Evolutionary conservation across 257 asterid genomes (phyloP).

Genomic region (Petunia axillaris): DNA sequence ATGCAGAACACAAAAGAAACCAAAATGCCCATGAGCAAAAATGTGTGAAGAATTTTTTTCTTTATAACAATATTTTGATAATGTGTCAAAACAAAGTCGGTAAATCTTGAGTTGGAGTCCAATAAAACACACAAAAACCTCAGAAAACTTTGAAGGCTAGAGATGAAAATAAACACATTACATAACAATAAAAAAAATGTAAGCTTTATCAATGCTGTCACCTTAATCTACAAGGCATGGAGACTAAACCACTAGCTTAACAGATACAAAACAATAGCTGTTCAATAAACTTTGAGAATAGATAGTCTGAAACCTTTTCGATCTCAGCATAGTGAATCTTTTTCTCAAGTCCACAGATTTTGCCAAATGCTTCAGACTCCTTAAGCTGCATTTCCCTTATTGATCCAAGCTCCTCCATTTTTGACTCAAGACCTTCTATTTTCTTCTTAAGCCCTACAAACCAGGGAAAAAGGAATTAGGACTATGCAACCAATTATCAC

Average conservation of each 20-base stretch:
- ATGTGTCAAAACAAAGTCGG: not conserved
- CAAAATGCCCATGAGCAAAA: not conserved
- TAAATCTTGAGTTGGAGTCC: not conserved
- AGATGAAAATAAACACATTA: not conserved
- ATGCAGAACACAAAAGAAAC: conserved; percentile 18
- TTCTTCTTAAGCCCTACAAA: conserved; percentile 81
- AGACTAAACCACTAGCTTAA: not conserved
- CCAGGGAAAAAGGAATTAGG: conserved; percentile 18
- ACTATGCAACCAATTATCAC: conserved; percentile 30
- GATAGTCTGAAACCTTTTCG: conserved; percentile 64
- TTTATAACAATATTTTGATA: not conserved
- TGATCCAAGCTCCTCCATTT: conserved; percentile 92
- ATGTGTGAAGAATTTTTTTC: not conserved
- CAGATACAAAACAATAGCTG: not conserved
- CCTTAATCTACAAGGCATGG: not conserved
- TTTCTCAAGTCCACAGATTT: conserved; percentile 95
- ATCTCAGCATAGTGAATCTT: conserved; percentile 95
- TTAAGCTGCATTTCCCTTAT: conserved; percentile 96
- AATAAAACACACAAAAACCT: not conserved
- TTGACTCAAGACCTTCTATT: conserved; percentile 77
- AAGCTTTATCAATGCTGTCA: not conserved
- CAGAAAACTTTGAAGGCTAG: not conserved
- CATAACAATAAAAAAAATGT: not conserved
- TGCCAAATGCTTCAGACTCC: conserved; percentile 96
- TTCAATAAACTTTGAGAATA: not conserved